These are phyloP conservation scores for Umbelopsis isabellina DNA, from an alignment of 192 early-diverging fungal genomes.

Conservation along the genomic window DNA sequence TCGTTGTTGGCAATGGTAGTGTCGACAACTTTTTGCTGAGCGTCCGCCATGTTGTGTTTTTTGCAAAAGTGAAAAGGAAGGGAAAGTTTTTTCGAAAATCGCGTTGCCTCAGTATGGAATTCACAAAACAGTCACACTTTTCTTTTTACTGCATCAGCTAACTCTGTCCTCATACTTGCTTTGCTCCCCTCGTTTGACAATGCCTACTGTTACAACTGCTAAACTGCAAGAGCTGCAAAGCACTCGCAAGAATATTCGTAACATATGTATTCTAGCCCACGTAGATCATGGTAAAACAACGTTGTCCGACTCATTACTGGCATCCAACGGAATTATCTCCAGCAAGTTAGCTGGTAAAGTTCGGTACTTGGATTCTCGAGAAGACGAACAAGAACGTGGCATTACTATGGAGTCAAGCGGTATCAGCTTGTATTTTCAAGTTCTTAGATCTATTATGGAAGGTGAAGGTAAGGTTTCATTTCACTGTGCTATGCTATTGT, in stretches of 20 bases:
- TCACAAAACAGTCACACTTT: slow-evolving; percentile 11
- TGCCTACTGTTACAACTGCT: slow-evolving; percentile 69
- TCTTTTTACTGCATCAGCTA: background rate
- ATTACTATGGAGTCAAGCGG: slow-evolving; percentile 99
- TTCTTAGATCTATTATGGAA: slow-evolving; percentile 49
- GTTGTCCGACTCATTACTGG: slow-evolving; percentile 89
- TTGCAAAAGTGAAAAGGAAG: slow-evolving; percentile 2
- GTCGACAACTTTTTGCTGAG: slow-evolving; percentile 27
- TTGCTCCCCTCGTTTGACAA: slow-evolving; percentile 24
- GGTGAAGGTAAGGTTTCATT: slow-evolving; percentile 23
- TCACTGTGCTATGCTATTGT: background rate
- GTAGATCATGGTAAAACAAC: slow-evolving; percentile 99
- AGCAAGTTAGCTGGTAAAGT: slow-evolving; percentile 94
- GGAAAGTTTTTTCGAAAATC: slow-evolving; percentile 15
- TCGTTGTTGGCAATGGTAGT: slow-evolving; percentile 70
- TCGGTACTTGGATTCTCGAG: slow-evolving; percentile 92
- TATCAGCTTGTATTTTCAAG: slow-evolving; percentile 91
- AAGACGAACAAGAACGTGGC: slow-evolving; percentile 97
- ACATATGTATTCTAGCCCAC: slow-evolving; percentile 98
- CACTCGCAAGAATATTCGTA: slow-evolving; percentile 76
- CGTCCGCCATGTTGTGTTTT: slow-evolving; percentile 30
- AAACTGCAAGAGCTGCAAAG: slow-evolving; percentile 73
- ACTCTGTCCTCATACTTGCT: no score
- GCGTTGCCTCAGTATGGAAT: background rate
- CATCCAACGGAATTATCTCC: slow-evolving; percentile 99